Evolutionary conservation across 345 rosid species (phyloP).

Genomic region (Eucalyptus marginata): DNA sequence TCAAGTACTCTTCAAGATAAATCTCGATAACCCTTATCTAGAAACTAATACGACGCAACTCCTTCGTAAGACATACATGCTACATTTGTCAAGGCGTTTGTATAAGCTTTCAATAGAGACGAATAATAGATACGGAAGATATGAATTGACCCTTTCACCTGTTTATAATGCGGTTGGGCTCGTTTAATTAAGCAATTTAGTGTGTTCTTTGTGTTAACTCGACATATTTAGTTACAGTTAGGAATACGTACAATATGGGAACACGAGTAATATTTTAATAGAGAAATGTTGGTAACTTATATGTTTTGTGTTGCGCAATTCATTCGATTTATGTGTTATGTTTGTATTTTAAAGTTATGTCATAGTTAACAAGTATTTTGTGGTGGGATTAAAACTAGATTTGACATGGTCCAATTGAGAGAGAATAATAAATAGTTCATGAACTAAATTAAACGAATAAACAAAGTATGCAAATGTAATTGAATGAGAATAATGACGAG

Average conservation of each 20-base stretch:
- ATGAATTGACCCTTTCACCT: background rate
- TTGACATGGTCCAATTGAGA: background rate
- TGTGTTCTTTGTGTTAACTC: background rate
- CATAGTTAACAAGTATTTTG: background rate
- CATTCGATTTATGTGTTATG: background rate
- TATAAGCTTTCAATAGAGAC: background rate
- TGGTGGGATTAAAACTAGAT: background rate
- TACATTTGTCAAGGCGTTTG: background rate
- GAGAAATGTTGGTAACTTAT: background rate
- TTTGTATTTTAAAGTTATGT: background rate
- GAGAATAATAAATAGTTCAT: background rate
- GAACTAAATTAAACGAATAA: background rate
- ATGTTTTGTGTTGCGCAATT: background rate
- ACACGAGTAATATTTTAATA: background rate
- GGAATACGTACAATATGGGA: background rate
- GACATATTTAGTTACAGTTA: background rate
- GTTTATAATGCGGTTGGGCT: background rate
- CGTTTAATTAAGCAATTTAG: background rate
- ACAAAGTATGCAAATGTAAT: background rate
- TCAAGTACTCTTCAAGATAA: background rate
- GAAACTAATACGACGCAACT: background rate
- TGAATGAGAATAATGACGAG: background rate
- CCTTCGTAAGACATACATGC: background rate
- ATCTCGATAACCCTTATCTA: background rate
- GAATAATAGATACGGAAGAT: background rate